Conservation (phyloP, 306 rosid species). For the Chamaecrista fasciculata region DNA sequence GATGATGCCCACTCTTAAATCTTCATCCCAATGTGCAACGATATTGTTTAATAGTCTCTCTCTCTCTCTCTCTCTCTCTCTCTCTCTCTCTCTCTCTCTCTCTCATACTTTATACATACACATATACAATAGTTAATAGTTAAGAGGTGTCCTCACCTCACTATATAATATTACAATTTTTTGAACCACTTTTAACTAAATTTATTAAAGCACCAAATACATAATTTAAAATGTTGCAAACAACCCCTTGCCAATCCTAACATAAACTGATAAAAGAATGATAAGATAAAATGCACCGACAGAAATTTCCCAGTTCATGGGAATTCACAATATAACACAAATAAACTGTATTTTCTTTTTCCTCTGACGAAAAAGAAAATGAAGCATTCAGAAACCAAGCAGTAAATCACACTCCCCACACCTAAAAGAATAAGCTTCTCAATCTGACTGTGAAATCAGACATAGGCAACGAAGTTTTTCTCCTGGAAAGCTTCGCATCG, state of each 20-base stretch:
- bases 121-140: no score
- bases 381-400: constrained; percentile 14
- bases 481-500: background rate
- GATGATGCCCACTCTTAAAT: no score
- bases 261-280: constrained; percentile 14
- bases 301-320: background rate
- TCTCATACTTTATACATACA: no score
- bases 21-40: no score
- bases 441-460: background rate
- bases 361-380: background rate
- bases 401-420: constrained; percentile 1
- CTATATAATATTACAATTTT: no score
- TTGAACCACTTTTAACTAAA: no score
- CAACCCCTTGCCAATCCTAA: background rate
- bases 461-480: background rate
- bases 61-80: no score
- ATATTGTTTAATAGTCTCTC: no score
- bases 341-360: background rate
- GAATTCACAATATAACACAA: constrained; percentile 6
- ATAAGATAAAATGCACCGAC: background rate
- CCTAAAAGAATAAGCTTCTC: constrained; percentile 10
- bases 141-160: no score
- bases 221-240: background rate
- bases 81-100: no score
- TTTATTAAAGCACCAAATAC: no score